Conservation (phyloP, 768 basidiomycete genomes). For the Termitomyces sp. region DNA sequence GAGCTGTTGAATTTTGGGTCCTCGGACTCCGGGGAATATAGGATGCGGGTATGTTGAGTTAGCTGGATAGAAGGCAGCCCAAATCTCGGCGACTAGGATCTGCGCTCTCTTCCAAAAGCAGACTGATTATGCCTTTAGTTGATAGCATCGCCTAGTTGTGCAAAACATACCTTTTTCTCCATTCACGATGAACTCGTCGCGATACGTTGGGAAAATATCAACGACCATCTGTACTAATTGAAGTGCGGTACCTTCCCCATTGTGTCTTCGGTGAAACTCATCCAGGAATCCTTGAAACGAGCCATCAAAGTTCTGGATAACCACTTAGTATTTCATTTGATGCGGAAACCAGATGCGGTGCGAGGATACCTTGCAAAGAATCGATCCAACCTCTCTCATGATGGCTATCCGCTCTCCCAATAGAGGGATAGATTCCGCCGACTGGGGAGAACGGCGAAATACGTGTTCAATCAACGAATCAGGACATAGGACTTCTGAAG, state of each 20-base stretch:
- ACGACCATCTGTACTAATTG: conserved; percentile 71
- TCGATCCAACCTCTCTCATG: conserved; percentile 74
- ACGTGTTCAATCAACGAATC: conserved; percentile 65
- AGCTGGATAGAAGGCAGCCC: conserved; percentile 86
- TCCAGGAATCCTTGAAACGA: conserved; percentile 67
- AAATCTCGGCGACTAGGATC: conserved; percentile 86
- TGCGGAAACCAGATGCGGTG: background rate
- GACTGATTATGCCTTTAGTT: conserved; percentile 39
- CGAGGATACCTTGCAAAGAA: conserved; percentile 60
- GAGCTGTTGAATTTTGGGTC: conserved; percentile 62
- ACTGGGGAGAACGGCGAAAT: conserved; percentile 60
- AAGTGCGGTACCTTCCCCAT: conserved; percentile 61
- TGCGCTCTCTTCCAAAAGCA: conserved; percentile 89
- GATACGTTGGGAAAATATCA: conserved; percentile 70
- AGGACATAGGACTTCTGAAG: conserved; percentile 65
- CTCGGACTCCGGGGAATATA: conserved; percentile 58
- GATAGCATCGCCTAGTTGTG: background rate
- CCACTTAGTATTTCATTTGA: background rate
- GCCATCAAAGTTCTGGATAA: conserved; percentile 57
- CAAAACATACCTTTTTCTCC: conserved; percentile 52
- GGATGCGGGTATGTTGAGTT: conserved; percentile 52
- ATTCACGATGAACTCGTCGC: conserved; percentile 60
- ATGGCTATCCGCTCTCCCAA: conserved; percentile 67
- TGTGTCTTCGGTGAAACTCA: conserved; percentile 51
- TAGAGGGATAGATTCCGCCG: conserved; percentile 65